phyloP scores from a whole-genome alignment of 2,329 filamentous ascomycete species.

The Conoideocrella luteorostrata region DNA sequence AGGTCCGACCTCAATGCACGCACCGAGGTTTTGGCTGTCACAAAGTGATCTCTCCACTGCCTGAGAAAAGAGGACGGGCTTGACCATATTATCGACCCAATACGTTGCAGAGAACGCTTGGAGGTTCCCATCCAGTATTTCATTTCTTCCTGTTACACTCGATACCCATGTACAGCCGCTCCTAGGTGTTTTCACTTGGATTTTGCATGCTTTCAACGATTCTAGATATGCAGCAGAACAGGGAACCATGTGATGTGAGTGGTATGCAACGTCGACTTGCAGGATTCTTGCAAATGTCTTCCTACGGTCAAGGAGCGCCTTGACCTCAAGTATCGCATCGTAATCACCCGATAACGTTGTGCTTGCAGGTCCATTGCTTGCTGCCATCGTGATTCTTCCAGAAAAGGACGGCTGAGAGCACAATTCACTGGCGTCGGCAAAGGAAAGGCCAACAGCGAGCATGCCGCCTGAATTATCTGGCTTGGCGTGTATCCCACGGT shows the following conservation, averaged over 20 bases:
- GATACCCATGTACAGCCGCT: neutral
- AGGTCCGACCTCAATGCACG: conserved; percentile 24
- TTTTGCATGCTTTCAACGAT: neutral
- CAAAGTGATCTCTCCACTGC: too few species aligned
- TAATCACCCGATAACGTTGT: conserved; percentile 24
- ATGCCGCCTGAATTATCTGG: conserved; percentile 6
- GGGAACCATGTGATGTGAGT: conserved; percentile 31
- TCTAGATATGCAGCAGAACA: conserved; percentile 13
- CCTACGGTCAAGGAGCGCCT: conserved; percentile 16
- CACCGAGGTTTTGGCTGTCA: neutral
- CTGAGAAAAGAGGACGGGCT: conserved; percentile 18
- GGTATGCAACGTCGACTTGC: conserved; percentile 33
- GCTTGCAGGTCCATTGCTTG: conserved; percentile 15
- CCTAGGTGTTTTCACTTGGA: neutral
- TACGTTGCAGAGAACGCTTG: too few species aligned
- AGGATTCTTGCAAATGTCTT: conserved; percentile 24
- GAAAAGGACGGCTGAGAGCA: conserved; percentile 13
- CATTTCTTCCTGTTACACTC: conserved; percentile 16
- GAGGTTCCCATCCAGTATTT: conserved; percentile 13
- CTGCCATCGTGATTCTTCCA: conserved; percentile 20
- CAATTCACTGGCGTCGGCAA: neutral
- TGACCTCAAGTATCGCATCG: conserved; percentile 19
- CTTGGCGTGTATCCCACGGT: conserved; percentile 4
- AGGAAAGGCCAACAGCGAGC: conserved; percentile 18
- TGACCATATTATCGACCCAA: conserved; percentile 11